Percentiles rank a stretch among this genome's conserved stretches.
Conservation (phyloP, 176 grass and related monocot species). For the Oryza australiensis region DNA sequence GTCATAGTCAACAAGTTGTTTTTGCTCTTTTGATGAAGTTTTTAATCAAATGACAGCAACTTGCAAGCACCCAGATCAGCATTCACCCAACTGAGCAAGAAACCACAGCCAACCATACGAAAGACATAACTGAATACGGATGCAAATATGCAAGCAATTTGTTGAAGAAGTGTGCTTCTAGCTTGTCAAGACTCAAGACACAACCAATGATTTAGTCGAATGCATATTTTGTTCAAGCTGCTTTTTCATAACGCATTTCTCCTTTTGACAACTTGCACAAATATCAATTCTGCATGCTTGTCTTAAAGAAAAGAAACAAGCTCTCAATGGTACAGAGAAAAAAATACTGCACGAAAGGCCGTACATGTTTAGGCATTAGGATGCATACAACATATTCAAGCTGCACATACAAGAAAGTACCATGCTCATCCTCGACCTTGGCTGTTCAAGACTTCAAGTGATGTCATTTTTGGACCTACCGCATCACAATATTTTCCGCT, state of each 20-base stretch:
- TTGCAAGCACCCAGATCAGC: background rate
- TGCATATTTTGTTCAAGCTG: background rate
- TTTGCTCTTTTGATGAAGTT: slow-evolving; percentile 15
- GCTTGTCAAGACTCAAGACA: background rate
- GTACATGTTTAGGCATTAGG: background rate
- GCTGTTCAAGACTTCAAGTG: background rate
- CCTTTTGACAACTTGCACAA: background rate
- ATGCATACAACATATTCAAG: background rate
- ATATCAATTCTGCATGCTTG: background rate
- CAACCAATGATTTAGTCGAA: background rate
- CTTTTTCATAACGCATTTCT: background rate
- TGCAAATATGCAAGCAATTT: background rate
- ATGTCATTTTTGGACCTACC: slow-evolving; percentile 7
- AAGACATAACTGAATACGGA: background rate
- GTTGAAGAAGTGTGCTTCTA: background rate
- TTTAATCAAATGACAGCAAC: background rate
- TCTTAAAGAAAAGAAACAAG: slow-evolving; percentile 10
- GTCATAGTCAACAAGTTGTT: background rate
- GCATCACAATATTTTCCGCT: background rate
- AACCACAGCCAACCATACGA: background rate
- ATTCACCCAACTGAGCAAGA: slow-evolving; percentile 1
- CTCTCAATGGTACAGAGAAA: slow-evolving; percentile 1
- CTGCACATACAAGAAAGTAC: background rate
- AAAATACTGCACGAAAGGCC: background rate
- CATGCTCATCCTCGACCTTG: background rate